Evolutionary conservation across 768 basidiomycete species (phyloP), one percentile per base, ranked within the genome.

Genomic region (Nidularia pulvinata): DNA sequence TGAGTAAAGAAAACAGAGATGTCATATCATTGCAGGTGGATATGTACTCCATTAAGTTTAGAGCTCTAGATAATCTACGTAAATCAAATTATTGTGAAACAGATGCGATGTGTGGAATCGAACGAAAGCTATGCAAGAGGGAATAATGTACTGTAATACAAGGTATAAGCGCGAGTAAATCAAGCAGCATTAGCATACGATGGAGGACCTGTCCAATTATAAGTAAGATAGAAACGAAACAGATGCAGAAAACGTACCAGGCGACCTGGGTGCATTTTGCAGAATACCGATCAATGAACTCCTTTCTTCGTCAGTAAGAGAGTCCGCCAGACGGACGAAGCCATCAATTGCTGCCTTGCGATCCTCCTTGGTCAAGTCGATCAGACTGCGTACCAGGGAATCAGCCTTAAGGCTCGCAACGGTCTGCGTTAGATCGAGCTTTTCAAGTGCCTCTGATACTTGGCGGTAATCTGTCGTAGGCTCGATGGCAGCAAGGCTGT

Each of bases 271-370:
- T 6, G 79, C 62, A 60, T 70, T 83, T 64, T 88, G 87, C 49
- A 93, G 78, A 37, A 82, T 82, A 42, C 71, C 68, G 36, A 86
- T 76, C 56, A 95, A 63, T 1, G 78, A 69, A 9, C 79, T 70
- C 67, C 82, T 85, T 59, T 94, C 92, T 25, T 93, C 93, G 22
- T 83, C 81, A 0, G 83, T 80, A 55, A 95, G 77, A 36, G 78
- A 79, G 54, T 91, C 86, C n/a, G 86, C 82, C 9, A 94, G 72
- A 48, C 86, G 85, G 48, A 84, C 68, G 54, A 95, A 79, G 35
- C 91, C 86, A 55, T 87, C 85, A 55, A 95, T 67, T 1, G 89
- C 83, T 7, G 85, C 86, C 70, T 90, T 91, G 48, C 85, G 82
- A 65, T 95, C 89, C 59, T 86, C 85, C 56, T 86, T 84, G 10